Evolutionary conservation across 192 early-diverging fungal genomes (phyloP), one percentile per base, ranked within the genome.

Genomic region (Coemansia erecta): DNA sequence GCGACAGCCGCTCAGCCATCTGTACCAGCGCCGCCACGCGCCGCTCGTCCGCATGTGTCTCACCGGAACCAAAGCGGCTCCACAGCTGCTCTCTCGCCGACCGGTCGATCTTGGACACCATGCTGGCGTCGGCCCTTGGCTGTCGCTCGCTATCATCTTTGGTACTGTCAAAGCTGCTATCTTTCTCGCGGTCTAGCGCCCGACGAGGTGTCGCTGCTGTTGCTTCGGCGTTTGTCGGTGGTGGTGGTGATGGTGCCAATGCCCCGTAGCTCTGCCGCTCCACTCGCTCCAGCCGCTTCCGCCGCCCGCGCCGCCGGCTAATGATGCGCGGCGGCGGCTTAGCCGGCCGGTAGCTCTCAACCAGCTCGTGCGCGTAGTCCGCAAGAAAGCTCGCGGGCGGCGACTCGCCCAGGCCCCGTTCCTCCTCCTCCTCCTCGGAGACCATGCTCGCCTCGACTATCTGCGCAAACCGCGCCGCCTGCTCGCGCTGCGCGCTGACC

Each of bases 381-480:
- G 68, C 74, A 18, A 77, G 55, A 51, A 77, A 68, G 53, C 68
- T 71, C 6, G 44, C 58, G 3, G 72, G 65, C 21, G 72, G 72
- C 46, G 55, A 60, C 8, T 40, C 53, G 42, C 35, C 19, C 41
- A 41, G 13, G 12, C n/a, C 48, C 8, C 43, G 11, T 23, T 2
- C 43, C 19, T 63, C 18, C 18, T 39, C 39, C 8, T 8, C 24
- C 15, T 37, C 31, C 42, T 43, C 49, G 24, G 3, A 11, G 2
- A 37, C 6, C 7, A 68, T 60, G 40, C 72, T 74, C 47, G 63
- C 68, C 40, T 77, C 74, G 21, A 70, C 39, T 9, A 60, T 51
- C 21, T 50, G 60, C 28, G 60, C 68, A 53, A 77, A 33, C 3
- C 35, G 68, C 21, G 52, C 48, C n/a, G 73, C 73, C 42, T 70